Evolutionary conservation across 2,329 filamentous ascomycete species (phyloP).

Genomic region (Botrytis aclada): DNA sequence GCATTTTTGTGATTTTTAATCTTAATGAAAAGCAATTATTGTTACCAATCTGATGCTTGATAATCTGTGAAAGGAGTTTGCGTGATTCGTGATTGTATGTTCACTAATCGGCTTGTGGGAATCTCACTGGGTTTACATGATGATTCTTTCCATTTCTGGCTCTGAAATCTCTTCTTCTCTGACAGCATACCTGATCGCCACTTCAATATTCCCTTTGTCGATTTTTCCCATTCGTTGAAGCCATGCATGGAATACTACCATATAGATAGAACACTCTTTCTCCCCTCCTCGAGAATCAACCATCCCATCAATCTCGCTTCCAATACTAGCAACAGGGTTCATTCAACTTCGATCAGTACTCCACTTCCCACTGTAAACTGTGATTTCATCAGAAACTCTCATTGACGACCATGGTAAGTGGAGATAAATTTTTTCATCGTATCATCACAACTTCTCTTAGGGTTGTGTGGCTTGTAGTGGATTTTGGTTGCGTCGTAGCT

Average conservation of each 20-base stretch:
- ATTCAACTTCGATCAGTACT: not conserved
- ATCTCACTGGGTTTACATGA: not conserved
- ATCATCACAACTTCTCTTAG: not conserved
- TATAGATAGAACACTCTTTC: not conserved
- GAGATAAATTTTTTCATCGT: not conserved
- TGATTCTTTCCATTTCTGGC: too few species aligned
- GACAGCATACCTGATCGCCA: accelerated
- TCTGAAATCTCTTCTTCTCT: not conserved
- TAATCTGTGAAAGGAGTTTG: not conserved
- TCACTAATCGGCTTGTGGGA: not conserved
- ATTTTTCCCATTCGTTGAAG: accelerated
- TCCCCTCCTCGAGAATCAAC: not conserved
- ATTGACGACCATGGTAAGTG: not conserved
- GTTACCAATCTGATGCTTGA: not conserved
- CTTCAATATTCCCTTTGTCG: not conserved
- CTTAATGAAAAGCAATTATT: slow-evolving; percentile 12
- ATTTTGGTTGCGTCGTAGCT: not conserved
- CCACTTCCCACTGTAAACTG: not conserved
- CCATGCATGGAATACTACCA: not conserved
- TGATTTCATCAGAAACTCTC: not conserved
- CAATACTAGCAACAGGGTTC: accelerated
- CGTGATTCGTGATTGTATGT: not conserved
- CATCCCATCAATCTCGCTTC: not conserved
- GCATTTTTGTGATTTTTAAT: slow-evolving; percentile 14
- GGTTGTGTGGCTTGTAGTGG: not conserved